These are phyloP conservation scores for Atalantia buxifolia DNA, from an alignment of 345 rosid species.

Conservation along the genomic window DNA sequence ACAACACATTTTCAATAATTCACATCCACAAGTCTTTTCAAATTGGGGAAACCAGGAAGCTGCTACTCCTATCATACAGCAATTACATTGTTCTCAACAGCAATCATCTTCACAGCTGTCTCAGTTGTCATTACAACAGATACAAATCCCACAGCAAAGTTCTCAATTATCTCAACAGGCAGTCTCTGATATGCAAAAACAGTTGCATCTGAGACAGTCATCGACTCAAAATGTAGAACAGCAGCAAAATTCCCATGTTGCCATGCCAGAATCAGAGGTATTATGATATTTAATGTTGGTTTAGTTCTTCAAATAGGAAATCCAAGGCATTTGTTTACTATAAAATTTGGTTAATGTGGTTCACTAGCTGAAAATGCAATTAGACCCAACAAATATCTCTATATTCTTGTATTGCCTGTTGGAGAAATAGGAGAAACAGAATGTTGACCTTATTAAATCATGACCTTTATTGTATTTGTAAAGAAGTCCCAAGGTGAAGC, in stretches of 20 bases:
- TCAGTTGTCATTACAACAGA: conserved; percentile 32
- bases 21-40: conserved; percentile 42
- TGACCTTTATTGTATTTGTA: background rate
- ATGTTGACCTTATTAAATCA: background rate
- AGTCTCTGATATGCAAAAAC: conserved; percentile 39
- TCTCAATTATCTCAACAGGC: conserved; percentile 41
- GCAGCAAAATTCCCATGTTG: conserved; percentile 31
- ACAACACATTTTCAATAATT: conserved; percentile 40
- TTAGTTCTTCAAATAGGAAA: background rate
- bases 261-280: conserved; percentile 46
- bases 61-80: conserved; percentile 37
- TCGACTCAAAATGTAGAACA: conserved; percentile 36
- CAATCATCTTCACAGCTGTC: conserved; percentile 29
- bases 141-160: conserved; percentile 33
- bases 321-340: background rate
- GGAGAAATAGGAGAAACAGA: background rate
- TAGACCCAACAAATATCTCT: background rate
- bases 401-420: background rate
- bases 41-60: conserved; percentile 38
- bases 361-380: background rate
- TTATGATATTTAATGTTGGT: conserved; percentile 4
- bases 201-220: conserved; percentile 18
- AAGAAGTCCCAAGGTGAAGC: background rate
- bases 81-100: conserved; percentile 35
- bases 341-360: background rate